Evolutionary conservation across 2,329 filamentous ascomycete genomes (phyloP), one percentile per base, ranked within the genome.

Genomic region (Claviceps lovelessii): DNA sequence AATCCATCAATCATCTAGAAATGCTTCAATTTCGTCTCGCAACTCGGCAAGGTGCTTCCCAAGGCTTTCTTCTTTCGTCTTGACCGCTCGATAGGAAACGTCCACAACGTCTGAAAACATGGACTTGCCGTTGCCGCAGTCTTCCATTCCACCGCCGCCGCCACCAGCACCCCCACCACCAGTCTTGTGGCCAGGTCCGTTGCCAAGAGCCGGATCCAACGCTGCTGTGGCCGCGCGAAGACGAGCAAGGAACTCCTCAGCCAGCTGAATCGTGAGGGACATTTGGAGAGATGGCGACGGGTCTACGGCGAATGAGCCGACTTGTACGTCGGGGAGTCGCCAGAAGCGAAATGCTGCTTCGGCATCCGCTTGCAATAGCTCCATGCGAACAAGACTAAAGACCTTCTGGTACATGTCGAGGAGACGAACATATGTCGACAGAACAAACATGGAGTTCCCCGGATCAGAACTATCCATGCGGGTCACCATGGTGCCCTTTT

Each of bases 241-340:
- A 35, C 67, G 64, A 35, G 59, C 61, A 15, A 73, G 62, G 46
- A 73, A 71, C 58, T 72, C 69, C 55, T 72, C 69, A 5, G 67
- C 70, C n/a, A 73, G 61, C 57, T 72, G 69, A 35, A 73, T 64
- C 3, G 70, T 71, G 23, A 73, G 62, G 11, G 67, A 71, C 67
- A 73, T 71, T 56, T 72, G 71, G 39, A 73, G 62, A n/a, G 66
- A 65, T 1, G 69, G 68, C 4, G 69, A 66, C 13, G 70, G 67
- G 49, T 69, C 67, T 17, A 73, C 67, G 5, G 69, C 64, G 48
- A 72, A 71, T 4, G 68, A 69, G 5, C 71, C 71, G 2, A 73
- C 64, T 5, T 67, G 69, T 4, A 73, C 70, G 50, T 69, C 66
- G 11, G 71, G 71, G 2, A 73, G 65, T 52, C 68, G 68, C 65